Evolutionary conservation across 768 basidiomycete species (phyloP), one percentile per base, ranked within the genome.

Genomic region (Auricularia sp.): DNA sequence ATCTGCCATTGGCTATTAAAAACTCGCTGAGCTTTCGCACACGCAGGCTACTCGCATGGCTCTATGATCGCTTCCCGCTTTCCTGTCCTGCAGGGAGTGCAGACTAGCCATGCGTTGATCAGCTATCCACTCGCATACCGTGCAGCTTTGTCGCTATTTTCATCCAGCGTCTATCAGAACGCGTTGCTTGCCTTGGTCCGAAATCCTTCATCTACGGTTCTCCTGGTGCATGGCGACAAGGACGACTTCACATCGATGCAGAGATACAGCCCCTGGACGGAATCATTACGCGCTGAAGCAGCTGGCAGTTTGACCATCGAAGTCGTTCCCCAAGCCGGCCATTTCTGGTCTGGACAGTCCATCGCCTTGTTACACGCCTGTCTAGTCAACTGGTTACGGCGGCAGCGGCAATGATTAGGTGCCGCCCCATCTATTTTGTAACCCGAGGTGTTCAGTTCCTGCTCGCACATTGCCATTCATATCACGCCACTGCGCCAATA

Each of bases 11-110:
- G 14, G 14, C 63, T 42, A 60, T 64, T 34, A 29, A n/a, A 53
- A 56, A 51, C 33, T 35, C n/a, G n/a, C 59, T 66, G 67, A 14
- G 62, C 35, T 54, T 62, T 29, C 62, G 21, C 16, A 36, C n/a
- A n/a, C 36, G 34, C 61, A 91, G 89, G 90, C 4, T 93, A 93
- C 74, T 93, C 91, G 10, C 79, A 91, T 78, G 91, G 91, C 1
- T 84, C 88, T 2, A 77, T 93, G 36, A 85, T 89, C 43, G 82
- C 83, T 11, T 88, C 88, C 7, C 74, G 88, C 66, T 84, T 84
- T 64, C 85, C 88, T 0, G 70, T 83, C 2, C 74, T 86, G 2
- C 75, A 78, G 0, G 69, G 77, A 18, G 71, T 87, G 56, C 79
- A 76, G 69, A 86, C 83, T 0, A 81, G 81, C 12, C 87, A 91